Conservation (phyloP, 1,284 basidiomycete species). For the Boletellus sp. region DNA sequence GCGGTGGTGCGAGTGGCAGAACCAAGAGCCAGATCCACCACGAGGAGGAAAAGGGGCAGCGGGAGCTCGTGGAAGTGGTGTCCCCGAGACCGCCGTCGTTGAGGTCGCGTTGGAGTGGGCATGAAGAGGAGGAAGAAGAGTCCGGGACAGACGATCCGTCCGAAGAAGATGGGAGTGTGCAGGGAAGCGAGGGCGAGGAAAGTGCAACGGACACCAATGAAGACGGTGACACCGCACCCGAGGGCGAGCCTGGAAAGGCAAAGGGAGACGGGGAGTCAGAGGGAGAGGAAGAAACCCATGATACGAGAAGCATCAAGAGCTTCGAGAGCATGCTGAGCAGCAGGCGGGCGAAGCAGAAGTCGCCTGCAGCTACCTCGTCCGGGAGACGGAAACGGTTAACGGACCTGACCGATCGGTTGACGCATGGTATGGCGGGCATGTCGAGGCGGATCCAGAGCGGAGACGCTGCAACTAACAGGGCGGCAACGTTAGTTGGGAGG, state of each 20-base stretch:
- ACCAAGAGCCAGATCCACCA: constrained; percentile 29
- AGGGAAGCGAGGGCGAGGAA: constrained; percentile 30
- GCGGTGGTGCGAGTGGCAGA: constrained; percentile 29
- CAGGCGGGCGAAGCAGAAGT: constrained; percentile 22
- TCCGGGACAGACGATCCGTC: constrained; percentile 22
- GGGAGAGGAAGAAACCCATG: constrained; percentile 40
- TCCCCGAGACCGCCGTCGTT: constrained; percentile 48
- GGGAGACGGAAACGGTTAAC: constrained; percentile 42
- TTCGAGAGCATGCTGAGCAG: constrained; percentile 79
- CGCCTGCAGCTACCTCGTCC: not conserved
- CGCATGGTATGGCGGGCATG: constrained; percentile 57
- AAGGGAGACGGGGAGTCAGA: constrained; percentile 33
- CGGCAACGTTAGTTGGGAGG: constrained; percentile 31
- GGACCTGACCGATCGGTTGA: constrained; percentile 65
- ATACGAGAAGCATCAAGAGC: constrained; percentile 70
- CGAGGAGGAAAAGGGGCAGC: constrained; percentile 59
- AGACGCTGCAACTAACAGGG: constrained; percentile 25
- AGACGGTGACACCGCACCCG: constrained; percentile 15
- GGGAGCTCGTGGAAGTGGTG: constrained; percentile 61
- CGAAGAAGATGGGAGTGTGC: constrained; percentile 35
- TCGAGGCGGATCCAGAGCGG: constrained; percentile 39
- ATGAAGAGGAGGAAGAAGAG: constrained; percentile 25
- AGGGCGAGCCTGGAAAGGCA: constrained; percentile 36
- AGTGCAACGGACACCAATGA: constrained; percentile 27
- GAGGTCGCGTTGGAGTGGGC: constrained; percentile 35